phyloP scores from a whole-genome alignment of 2,329 filamentous ascomycete species.

The Arthroderma sp. region DNA sequence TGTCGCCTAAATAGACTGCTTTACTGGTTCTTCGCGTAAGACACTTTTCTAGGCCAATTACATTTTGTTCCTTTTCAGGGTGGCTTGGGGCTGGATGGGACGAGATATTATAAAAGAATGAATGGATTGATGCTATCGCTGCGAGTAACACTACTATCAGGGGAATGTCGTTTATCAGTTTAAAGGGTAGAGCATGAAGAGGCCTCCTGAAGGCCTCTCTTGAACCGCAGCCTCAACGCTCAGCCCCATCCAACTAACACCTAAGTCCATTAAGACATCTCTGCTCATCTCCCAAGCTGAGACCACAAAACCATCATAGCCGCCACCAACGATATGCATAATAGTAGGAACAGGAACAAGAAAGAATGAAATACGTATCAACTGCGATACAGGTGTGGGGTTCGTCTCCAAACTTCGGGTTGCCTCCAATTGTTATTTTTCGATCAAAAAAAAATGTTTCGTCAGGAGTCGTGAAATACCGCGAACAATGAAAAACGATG shows the following conservation, averaged over 20 bases:
- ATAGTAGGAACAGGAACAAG: background rate
- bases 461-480: background rate
- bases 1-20: too few species aligned
- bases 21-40: too few species aligned
- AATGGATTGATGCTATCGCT: background rate
- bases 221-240: background rate
- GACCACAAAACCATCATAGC: background rate
- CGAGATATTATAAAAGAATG: background rate
- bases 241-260: background rate
- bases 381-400: conserved; percentile 1
- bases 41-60: too few species aligned
- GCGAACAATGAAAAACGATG: background rate
- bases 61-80: too few species aligned
- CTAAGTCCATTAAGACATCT: background rate
- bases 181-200: background rate
- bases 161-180: background rate
- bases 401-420: background rate
- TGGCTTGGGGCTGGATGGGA: background rate
- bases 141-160: background rate
- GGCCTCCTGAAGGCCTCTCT: background rate
- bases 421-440: background rate
- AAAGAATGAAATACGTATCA: background rate
- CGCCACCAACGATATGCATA: background rate
- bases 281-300: background rate
- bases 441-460: background rate